Conservation (phyloP, 139 green algal genomes). For the Mychonastes homosphaera region DNA sequence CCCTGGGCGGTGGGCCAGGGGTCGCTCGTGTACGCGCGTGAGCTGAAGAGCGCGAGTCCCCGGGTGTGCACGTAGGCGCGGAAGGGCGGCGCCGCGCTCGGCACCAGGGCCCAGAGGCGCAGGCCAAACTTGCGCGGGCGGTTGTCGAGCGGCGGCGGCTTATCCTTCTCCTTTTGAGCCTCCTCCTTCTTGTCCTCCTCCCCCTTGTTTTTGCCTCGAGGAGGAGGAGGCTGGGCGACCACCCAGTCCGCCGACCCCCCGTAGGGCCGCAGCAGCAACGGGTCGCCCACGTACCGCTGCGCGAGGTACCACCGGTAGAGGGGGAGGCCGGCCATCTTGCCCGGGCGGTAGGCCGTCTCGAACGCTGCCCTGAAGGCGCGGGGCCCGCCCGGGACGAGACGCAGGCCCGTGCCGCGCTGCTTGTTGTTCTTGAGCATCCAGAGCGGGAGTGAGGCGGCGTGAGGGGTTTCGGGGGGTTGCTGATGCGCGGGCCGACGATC, state of each 20-base stretch:
- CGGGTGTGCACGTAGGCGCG: constrained; percentile 37
- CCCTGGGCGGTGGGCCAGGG: not conserved
- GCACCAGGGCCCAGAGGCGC: constrained; percentile 44
- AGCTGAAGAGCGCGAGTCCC: constrained; percentile 40
- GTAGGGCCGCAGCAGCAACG: no score
- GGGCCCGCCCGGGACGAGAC: constrained; percentile 26
- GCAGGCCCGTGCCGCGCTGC: constrained; percentile 36
- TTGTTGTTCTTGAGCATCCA: constrained; percentile 63
- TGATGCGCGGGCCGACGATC: not conserved
- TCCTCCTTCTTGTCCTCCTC: no score
- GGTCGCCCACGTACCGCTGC: constrained; percentile 30
- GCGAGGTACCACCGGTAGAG: constrained; percentile 45
- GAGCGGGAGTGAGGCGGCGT: constrained; percentile 14
- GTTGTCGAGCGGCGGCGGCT: no score
- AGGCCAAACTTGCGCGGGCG: constrained; percentile 48
- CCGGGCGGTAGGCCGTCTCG: constrained; percentile 36
- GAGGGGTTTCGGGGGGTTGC: not conserved
- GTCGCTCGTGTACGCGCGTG: constrained; percentile 1
- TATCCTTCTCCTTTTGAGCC: no score
- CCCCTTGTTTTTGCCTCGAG: no score
- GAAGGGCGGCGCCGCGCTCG: constrained; percentile 29
- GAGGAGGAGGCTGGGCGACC: no score
- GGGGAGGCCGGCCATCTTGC: constrained; percentile 33
- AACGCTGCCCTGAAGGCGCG: constrained; percentile 38
- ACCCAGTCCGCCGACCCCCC: no score